Evolutionary conservation across 1,139 yeast genomes (phyloP).

Genomic region (Saccharomyces hybrid): DNA sequence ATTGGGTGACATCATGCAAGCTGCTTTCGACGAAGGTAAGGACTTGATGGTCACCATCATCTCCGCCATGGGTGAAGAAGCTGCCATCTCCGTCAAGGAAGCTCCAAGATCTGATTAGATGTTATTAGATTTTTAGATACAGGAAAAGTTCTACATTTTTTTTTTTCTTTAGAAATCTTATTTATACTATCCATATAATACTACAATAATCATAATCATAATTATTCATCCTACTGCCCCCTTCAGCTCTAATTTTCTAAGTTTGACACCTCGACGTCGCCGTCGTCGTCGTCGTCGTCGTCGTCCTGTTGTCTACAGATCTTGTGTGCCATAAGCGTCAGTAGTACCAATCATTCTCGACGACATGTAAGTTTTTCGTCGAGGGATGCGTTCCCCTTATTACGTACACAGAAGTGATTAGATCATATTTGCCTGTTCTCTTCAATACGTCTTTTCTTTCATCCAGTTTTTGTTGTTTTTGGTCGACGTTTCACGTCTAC

Average conservation of each 20-base stretch:
- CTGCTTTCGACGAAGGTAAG: constrained; percentile 95
- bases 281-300: background rate
- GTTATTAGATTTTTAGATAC: constrained; percentile 7
- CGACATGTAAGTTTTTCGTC: background rate
- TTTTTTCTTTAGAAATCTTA: background rate
- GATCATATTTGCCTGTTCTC: too few relatives aligned
- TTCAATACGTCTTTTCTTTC: too few relatives aligned
- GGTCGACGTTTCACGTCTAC: too few relatives aligned
- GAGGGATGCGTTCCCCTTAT: background rate
- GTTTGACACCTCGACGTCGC: background rate
- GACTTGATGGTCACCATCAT: constrained; percentile 93
- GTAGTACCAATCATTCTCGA: background rate
- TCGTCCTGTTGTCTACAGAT: background rate
- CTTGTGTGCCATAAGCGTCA: background rate
- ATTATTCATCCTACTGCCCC: background rate
- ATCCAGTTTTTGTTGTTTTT: too few relatives aligned
- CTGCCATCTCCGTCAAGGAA: constrained; percentile 95
- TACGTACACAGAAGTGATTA: background rate
- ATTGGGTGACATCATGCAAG: constrained; percentile 83
- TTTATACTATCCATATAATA: background rate
- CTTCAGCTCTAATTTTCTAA: background rate
- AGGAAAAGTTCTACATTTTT: background rate
- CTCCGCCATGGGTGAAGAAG: constrained; percentile 99
- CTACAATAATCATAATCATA: background rate
- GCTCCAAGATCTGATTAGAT: constrained; percentile 64